A percentile compares a stretch with the other conserved stretches of the same genome.
Evolutionary conservation across 1,284 basidiomycete species (phyloP).

Genomic region (Cryptococcus depauperatus): DNA sequence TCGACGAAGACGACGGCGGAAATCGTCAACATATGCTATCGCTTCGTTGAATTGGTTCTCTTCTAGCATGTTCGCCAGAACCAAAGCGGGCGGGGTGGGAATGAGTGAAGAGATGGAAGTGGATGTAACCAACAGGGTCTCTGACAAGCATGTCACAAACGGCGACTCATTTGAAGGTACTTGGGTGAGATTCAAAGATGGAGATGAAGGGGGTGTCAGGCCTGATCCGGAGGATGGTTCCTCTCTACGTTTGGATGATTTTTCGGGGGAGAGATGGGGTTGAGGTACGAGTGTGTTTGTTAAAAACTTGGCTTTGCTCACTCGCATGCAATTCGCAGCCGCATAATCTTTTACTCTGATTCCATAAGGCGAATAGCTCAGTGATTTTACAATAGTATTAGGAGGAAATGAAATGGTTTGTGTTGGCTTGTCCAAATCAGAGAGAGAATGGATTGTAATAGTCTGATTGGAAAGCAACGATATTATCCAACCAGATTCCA

Average conservation of each 20-base stretch:
- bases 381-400: conserved; percentile 22
- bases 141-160: conserved; percentile 34
- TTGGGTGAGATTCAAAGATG: conserved; percentile 12
- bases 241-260: neutral
- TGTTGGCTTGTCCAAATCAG: conserved; percentile 58
- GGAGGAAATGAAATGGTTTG: conserved; percentile 59
- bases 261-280: neutral
- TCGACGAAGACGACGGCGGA: conserved; percentile 30
- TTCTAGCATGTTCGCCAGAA: conserved; percentile 39
- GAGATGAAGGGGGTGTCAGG: conserved; percentile 37
- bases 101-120: conserved; percentile 41
- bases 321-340: conserved; percentile 37
- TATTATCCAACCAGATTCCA: conserved; percentile 72
- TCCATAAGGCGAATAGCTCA: conserved; percentile 44
- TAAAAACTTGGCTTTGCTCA: conserved; percentile 24
- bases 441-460: conserved; percentile 70
- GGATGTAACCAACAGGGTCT: conserved; percentile 42
- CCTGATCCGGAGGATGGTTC: conserved; percentile 35
- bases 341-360: conserved; percentile 33
- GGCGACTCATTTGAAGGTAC: conserved; percentile 2
- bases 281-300: conserved; percentile 21
- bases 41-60: conserved; percentile 43
- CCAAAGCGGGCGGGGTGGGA: conserved; percentile 38
- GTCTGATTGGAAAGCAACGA: conserved; percentile 68
- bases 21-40: conserved; percentile 39